A percentile compares a stretch with the other conserved stretches of the same genome.
Evolutionary conservation across 163 green algal genomes (phyloP).

Genomic region (Scenedesmus sp.): DNA sequence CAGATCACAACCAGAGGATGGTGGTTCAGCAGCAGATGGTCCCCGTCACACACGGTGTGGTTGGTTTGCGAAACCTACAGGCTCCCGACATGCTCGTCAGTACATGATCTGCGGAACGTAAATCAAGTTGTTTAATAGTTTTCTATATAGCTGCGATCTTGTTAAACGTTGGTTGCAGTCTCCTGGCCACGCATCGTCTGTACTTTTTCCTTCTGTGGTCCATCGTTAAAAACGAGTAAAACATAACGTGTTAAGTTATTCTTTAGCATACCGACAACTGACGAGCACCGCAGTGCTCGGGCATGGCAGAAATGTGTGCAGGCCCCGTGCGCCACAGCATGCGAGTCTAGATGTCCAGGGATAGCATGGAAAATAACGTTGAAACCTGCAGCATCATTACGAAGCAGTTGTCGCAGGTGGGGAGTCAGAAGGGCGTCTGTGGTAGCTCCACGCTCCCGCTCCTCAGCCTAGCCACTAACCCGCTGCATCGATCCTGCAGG

Average conservation of each 20-base stretch:
- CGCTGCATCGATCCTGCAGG: slow-evolving; percentile 4
- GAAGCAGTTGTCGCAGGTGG: slow-evolving; percentile 37
- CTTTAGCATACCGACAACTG: not conserved
- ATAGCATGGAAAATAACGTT: not conserved
- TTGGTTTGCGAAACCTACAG: not conserved
- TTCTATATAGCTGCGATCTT: not conserved
- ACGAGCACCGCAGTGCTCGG: not conserved
- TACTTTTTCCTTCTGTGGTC: not conserved
- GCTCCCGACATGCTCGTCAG: not conserved
- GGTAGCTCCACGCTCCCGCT: not conserved
- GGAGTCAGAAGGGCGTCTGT: not conserved
- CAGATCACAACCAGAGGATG: not conserved
- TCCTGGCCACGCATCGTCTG: not conserved
- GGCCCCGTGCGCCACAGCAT: not conserved
- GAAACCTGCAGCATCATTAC: not conserved
- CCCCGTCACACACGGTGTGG: not conserved
- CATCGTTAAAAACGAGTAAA: not conserved
- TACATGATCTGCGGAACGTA: too few relatives aligned
- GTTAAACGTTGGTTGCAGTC: not conserved
- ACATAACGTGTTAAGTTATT: not conserved
- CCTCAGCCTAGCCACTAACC: too few relatives aligned
- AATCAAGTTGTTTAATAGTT: too few relatives aligned
- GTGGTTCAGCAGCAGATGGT: not conserved
- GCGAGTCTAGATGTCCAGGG: not conserved
- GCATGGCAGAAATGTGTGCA: not conserved